A percentile compares a stretch with the other conserved stretches of the same genome.
phyloP scores from a whole-genome alignment of 1,139 yeast genomes.

The Pichia sp. region DNA sequence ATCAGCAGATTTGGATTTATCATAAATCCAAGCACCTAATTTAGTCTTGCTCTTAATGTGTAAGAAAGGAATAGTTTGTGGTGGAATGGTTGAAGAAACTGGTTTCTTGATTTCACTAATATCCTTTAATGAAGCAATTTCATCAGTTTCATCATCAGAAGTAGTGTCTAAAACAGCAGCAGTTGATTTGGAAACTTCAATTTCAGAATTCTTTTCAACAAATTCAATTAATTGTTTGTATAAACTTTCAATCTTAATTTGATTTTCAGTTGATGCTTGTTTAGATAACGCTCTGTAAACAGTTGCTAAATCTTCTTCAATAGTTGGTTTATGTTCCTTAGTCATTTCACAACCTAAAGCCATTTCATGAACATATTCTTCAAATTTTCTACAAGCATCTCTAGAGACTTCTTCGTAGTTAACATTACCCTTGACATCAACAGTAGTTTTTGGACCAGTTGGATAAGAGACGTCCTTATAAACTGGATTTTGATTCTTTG shows the following conservation, averaged over 20 bases:
- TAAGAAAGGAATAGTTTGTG: constrained; percentile 90
- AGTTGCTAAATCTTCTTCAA: constrained; percentile 76
- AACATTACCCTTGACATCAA: constrained; percentile 84
- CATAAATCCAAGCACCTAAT: constrained; percentile 79
- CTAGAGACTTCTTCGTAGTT: constrained; percentile 80
- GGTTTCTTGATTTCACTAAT: constrained; percentile 64
- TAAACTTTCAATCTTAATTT: constrained; percentile 71
- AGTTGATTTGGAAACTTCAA: constrained; percentile 45
- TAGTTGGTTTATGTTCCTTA: constrained; percentile 59
- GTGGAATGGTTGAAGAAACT: constrained; percentile 66
- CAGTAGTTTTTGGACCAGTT: constrained; percentile 88
- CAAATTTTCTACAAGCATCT: constrained; percentile 87
- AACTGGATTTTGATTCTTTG: constrained; percentile 58
- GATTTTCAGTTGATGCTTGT: constrained; percentile 58
- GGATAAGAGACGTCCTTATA: constrained; percentile 92
- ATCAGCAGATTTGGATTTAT: constrained; percentile 64
- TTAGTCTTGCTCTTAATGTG: constrained; percentile 75
- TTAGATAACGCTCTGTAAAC: constrained; percentile 77
- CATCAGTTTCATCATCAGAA: constrained; percentile 54
- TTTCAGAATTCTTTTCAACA: constrained; percentile 64
- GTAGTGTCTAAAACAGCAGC: constrained; percentile 39
- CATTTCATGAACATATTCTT: constrained; percentile 95
- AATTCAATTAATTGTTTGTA: constrained; percentile 73
- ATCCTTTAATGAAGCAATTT: constrained; percentile 77
- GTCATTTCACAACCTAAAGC: constrained; percentile 91